Evolutionary conservation across 2,329 filamentous ascomycete species (phyloP).

Genomic region (Ambrosiella beaveri): DNA sequence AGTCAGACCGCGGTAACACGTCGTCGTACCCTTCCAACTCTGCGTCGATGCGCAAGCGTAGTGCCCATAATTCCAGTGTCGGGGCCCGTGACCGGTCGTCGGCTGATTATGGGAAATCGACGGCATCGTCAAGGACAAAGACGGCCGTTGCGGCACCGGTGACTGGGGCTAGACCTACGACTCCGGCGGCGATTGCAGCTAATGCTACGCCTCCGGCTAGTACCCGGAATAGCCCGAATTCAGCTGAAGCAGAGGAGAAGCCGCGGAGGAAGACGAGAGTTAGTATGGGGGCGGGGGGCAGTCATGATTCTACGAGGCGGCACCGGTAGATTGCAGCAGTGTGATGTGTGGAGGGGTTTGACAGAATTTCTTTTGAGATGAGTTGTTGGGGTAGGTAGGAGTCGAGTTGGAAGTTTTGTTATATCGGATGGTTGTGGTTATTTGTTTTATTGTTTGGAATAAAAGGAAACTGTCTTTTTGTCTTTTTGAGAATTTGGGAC

Average conservation of each 20-base stretch:
- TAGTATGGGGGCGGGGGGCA: not conserved
- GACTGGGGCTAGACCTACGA: constrained; percentile 4
- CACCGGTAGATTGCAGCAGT: constrained; percentile 8
- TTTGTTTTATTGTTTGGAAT: constrained; percentile 5
- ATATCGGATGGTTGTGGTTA: not conserved
- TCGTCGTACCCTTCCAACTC: constrained; percentile 9
- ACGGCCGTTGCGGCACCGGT: not conserved
- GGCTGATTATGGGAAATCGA: constrained; percentile 3
- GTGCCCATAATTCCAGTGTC: constrained; percentile 7
- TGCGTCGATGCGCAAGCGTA: constrained; percentile 6
- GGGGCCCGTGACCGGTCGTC: constrained; percentile 10
- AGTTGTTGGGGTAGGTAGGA: not conserved
- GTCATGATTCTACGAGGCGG: constrained; percentile 9
- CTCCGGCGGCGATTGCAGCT: constrained; percentile 5
- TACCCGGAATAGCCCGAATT: constrained; percentile 7
- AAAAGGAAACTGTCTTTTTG: not conserved
- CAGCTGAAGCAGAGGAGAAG: constrained; percentile 5
- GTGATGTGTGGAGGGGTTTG: not conserved
- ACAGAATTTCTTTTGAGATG: not conserved
- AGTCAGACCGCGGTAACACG: constrained; percentile 5
- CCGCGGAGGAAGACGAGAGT: constrained; percentile 7
- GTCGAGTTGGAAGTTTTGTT: not conserved
- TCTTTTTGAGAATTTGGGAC: not conserved
- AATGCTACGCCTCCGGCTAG: constrained; percentile 5
- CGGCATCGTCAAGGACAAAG: constrained; percentile 7